Percentiles rank a stretch among this genome's conserved stretches.
These are phyloP conservation scores for Calonectria ilicicola DNA, from an alignment of 2,329 filamentous ascomycete species.

Conservation along the genomic window DNA sequence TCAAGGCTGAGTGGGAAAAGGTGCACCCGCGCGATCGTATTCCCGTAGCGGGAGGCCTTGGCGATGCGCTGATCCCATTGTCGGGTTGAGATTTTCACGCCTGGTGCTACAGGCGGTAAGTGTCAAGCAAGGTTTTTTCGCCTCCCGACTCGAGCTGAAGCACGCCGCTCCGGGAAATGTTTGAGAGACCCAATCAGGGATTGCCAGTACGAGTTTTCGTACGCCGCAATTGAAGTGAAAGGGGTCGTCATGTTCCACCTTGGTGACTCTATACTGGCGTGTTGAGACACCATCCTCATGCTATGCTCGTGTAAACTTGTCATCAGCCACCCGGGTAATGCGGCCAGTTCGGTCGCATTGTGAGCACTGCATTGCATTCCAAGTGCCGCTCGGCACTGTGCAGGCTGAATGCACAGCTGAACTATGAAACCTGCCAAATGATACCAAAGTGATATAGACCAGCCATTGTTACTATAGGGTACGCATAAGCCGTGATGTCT, in stretches of 20 bases:
- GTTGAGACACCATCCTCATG: not conserved
- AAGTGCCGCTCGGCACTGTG: not conserved
- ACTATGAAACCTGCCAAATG: not conserved
- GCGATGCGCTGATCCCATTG: not conserved
- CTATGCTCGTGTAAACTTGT: not conserved
- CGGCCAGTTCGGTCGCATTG: not conserved
- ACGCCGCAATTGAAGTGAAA: not conserved
- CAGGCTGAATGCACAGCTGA: not conserved
- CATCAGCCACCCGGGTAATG: not conserved
- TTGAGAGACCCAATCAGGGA: not conserved
- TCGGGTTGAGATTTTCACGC: not conserved
- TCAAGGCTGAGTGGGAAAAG: not conserved
- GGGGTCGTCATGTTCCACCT: not conserved
- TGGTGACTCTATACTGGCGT: not conserved
- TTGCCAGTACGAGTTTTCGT: not conserved
- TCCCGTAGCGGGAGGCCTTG: not conserved
- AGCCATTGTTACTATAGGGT: not conserved
- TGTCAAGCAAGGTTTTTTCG: not conserved
- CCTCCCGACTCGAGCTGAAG: not conserved
- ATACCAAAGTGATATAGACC: not conserved
- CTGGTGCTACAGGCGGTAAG: not conserved
- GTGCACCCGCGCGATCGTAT: not conserved
- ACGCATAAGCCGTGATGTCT: constrained; percentile 1
- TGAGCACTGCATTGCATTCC: not conserved
- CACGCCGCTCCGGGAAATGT: not conserved